Evolutionary conservation across 305 asterid genomes (phyloP).

Genomic region (Ruellia speciosa): DNA sequence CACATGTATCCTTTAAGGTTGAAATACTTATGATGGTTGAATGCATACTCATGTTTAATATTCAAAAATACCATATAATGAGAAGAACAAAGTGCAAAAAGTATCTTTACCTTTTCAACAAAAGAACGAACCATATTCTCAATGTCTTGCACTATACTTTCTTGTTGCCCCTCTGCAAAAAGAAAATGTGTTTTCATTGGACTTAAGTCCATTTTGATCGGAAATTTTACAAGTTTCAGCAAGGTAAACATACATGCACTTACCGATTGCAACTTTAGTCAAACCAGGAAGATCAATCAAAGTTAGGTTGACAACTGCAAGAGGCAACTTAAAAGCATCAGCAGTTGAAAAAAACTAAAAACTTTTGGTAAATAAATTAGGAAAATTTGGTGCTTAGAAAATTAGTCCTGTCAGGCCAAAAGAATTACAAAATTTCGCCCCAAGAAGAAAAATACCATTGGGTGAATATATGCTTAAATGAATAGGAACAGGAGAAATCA

Average conservation of each 20-base stretch:
- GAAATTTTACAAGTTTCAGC: constrained; percentile 5
- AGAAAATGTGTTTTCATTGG: constrained; percentile 22
- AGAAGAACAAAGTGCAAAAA: neutral
- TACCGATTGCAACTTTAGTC: constrained; percentile 88
- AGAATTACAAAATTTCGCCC: constrained; percentile 9
- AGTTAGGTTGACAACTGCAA: constrained; percentile 85
- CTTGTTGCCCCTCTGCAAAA: constrained; percentile 85
- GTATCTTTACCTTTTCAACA: constrained; percentile 61
- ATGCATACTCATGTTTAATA: neutral
- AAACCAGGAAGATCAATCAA: constrained; percentile 89
- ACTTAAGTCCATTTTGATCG: constrained; percentile 11
- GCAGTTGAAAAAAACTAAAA: constrained; percentile 11
- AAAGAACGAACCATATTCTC: constrained; percentile 77
- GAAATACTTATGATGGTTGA: neutral
- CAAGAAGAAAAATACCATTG: constrained; percentile 29
- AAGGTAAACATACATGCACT: constrained; percentile 22
- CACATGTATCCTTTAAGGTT: constrained; percentile 4
- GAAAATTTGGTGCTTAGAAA: neutral
- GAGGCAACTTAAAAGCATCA: constrained; percentile 26
- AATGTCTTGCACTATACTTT: constrained; percentile 71
- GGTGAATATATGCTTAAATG: constrained; percentile 68
- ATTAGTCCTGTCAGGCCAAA: constrained; percentile 7
- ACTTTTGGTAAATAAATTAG: neutral
- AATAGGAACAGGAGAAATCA: constrained; percentile 62
- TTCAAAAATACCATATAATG: neutral